Percentiles rank a stretch among this genome's conserved stretches.
phyloP scores from a whole-genome alignment of 1,284 basidiomycete species.

The Boletellus sp. region DNA sequence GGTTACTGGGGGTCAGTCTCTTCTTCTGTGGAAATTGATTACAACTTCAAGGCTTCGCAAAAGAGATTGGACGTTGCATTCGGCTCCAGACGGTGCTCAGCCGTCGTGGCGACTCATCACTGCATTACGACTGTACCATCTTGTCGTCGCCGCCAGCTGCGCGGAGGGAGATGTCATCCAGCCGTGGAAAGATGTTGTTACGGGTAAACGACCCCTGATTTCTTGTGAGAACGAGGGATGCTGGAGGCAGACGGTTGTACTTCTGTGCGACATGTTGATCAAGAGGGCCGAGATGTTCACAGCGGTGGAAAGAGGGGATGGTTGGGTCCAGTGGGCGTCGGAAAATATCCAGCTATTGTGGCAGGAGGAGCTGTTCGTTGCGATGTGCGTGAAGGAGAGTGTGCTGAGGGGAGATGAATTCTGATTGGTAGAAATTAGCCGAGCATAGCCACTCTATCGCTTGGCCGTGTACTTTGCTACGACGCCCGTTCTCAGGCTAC shows the following conservation, averaged over 20 bases:
- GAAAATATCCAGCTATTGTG: conserved; percentile 37
- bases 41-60: neutral
- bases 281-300: conserved; percentile 29
- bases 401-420: conserved; percentile 38
- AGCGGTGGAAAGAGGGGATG: neutral
- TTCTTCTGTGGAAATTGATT: neutral
- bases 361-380: conserved; percentile 53
- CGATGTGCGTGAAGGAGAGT: conserved; percentile 43
- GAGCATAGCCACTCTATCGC: conserved; percentile 15
- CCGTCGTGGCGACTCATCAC: conserved; percentile 75
- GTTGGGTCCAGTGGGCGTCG: conserved; percentile 34
- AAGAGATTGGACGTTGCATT: conserved; percentile 72
- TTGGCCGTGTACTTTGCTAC: conserved; percentile 1
- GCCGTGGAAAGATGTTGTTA: conserved; percentile 54
- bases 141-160: conserved; percentile 28
- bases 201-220: conserved; percentile 42
- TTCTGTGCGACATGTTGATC: conserved; percentile 38
- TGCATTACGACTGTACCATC: conserved; percentile 62
- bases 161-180: conserved; percentile 35
- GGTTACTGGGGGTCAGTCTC: conserved; percentile 72
- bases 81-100: conserved; percentile 52
- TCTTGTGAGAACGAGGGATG: conserved; percentile 47
- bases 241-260: conserved; percentile 35
- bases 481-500: neutral
- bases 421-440: conserved; percentile 12